Evolutionary conservation across 2,329 filamentous ascomycete genomes (phyloP).

Genomic region (Ophiocordyceps sinensis): DNA sequence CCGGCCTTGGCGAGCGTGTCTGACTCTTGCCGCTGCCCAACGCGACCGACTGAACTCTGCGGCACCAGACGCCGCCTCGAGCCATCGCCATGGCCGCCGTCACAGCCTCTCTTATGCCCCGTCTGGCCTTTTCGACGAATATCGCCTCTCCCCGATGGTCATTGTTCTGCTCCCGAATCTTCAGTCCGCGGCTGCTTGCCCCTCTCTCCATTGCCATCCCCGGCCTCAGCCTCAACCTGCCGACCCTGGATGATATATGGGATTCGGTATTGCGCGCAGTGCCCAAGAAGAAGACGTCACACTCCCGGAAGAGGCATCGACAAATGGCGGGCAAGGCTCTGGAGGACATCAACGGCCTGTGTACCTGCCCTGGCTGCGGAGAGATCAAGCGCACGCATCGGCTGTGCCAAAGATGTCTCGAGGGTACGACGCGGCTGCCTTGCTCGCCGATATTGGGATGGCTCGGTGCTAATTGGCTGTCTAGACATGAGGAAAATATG

Average conservation of each 20-base stretch:
- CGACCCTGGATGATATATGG: slow-evolving; percentile 67
- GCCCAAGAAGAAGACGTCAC: slow-evolving; percentile 97
- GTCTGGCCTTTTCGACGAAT: slow-evolving; percentile 28
- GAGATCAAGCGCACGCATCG: slow-evolving; percentile 77
- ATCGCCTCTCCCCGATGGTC: slow-evolving; percentile 27
- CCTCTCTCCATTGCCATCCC: slow-evolving; percentile 45
- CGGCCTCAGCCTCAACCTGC: slow-evolving; percentile 38
- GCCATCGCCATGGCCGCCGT: slow-evolving; percentile 26
- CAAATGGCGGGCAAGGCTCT: slow-evolving; percentile 93
- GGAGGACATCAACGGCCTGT: slow-evolving; percentile 77
- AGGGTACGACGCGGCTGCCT: slow-evolving; percentile 41
- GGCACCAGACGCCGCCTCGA: neutral
- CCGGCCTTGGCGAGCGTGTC: no score
- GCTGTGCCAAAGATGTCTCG: slow-evolving; percentile 74
- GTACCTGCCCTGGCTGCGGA: slow-evolving; percentile 82
- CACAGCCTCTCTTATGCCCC: slow-evolving; percentile 38
- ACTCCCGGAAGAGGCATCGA: slow-evolving; percentile 85
- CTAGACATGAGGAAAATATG: slow-evolving; percentile 32
- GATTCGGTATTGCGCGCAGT: slow-evolving; percentile 84
- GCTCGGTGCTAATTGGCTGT: neutral
- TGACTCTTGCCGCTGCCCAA: no score
- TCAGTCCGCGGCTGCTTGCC: slow-evolving; percentile 33
- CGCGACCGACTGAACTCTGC: neutral
- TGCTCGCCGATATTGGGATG: neutral
- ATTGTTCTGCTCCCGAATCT: slow-evolving; percentile 28